These are phyloP conservation scores for Populus simonii DNA, from an alignment of 345 rosid species.

Conservation along the genomic window DNA sequence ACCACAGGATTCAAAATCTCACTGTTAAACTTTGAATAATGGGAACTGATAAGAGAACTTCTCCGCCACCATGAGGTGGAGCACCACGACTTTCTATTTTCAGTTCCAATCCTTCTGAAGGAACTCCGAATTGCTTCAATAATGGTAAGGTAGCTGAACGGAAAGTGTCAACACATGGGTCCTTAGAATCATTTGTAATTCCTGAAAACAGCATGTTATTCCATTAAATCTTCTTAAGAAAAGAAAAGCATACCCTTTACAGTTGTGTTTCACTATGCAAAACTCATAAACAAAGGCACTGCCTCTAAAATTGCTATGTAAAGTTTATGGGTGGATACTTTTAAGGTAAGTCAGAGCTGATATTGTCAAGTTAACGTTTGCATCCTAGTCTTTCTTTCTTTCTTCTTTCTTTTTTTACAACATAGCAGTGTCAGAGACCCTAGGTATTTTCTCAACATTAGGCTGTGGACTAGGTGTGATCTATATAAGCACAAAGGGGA, in stretches of 20 bases:
- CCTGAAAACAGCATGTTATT: conserved; percentile 39
- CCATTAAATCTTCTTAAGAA: neutral
- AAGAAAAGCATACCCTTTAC: neutral
- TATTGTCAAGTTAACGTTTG: neutral
- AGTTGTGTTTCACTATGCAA: neutral
- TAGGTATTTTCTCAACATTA: neutral
- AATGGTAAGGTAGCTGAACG: conserved; percentile 63
- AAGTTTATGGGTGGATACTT: neutral
- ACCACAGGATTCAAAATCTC: conserved; percentile 14
- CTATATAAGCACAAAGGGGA: neutral
- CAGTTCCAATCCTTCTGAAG: conserved; percentile 68
- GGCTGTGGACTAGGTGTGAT: no score
- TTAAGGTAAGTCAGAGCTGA: neutral
- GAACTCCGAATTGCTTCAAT: conserved; percentile 70
- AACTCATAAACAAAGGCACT: neutral
- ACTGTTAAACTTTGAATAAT: conserved; percentile 51
- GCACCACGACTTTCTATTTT: conserved; percentile 77
- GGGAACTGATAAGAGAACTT: conserved; percentile 66
- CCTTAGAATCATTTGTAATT: conserved; percentile 77
- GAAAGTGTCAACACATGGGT: conserved; percentile 76
- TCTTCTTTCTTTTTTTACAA: neutral
- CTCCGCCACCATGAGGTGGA: conserved; percentile 85
- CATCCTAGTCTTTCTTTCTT: neutral
- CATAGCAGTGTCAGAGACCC: neutral
- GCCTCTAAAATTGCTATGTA: neutral